phyloP scores from a whole-genome alignment of 495 filamentous ascomycete genomes.

The Neurospora sp. region DNA sequence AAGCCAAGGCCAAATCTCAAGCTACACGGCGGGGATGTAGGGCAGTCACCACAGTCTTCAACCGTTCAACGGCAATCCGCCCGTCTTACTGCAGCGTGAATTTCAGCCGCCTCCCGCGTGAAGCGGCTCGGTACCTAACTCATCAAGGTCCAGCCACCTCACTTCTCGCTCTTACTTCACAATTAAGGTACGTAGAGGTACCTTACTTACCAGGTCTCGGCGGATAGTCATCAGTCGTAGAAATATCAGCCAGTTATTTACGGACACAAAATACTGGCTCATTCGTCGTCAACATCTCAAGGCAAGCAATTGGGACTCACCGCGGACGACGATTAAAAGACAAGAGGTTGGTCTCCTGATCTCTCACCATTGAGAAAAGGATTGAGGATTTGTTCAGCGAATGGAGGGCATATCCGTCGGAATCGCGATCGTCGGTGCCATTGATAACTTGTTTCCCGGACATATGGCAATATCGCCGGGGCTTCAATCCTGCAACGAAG shows the following conservation, averaged over 20 bases:
- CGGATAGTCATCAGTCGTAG: too few relatives aligned
- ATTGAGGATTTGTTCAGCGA: neutral
- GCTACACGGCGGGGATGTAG: neutral
- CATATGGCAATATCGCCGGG: neutral
- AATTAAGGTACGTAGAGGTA: neutral
- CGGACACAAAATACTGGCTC: neutral
- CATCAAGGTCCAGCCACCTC: neutral
- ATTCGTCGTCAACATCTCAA: neutral
- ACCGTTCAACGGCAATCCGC: neutral
- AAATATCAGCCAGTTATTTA: too few relatives aligned
- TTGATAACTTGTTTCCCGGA: neutral
- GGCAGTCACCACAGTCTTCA: neutral
- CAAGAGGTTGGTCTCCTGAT: neutral
- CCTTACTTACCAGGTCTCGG: too few relatives aligned
- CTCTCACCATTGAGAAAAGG: neutral
- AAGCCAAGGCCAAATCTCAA: neutral
- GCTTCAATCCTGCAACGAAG: neutral
- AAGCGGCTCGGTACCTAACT: neutral
- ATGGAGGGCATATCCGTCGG: neutral
- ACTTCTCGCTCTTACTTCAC: neutral
- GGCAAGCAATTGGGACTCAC: neutral
- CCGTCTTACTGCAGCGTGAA: neutral
- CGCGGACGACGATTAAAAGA: neutral
- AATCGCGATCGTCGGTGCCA: neutral
- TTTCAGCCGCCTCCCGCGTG: neutral